These are phyloP conservation scores for Camelina sativa DNA, from an alignment of 345 rosid genomes.

Conservation along the genomic window DNA sequence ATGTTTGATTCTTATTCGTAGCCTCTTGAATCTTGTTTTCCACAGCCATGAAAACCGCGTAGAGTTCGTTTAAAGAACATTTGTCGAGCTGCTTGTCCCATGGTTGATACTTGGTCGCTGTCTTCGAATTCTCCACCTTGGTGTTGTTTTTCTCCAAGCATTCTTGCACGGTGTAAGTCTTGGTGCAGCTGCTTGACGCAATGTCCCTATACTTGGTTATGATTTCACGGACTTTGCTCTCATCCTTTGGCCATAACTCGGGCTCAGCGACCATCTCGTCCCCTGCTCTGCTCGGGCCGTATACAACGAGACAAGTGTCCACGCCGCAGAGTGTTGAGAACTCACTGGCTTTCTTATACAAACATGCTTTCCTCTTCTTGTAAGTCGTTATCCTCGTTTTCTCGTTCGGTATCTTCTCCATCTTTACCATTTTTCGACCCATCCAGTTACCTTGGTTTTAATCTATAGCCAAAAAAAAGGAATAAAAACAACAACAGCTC, in stretches of 20 bases:
- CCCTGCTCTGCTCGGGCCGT: slow-evolving; percentile 42
- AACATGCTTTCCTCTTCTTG: slow-evolving; percentile 46
- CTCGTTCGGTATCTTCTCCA: slow-evolving; percentile 46
- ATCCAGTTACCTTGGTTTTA: slow-evolving; percentile 15
- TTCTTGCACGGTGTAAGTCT: slow-evolving; percentile 32
- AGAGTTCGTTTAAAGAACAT: slow-evolving; percentile 39
- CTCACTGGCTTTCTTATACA: slow-evolving; percentile 47
- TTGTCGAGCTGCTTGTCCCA: slow-evolving; percentile 39
- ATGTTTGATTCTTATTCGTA: slow-evolving; percentile 23
- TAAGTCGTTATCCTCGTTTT: slow-evolving; percentile 47
- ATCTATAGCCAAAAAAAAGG: neutral
- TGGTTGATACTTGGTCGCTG: slow-evolving; percentile 22
- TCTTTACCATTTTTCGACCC: slow-evolving; percentile 47
- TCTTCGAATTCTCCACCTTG: slow-evolving; percentile 23
- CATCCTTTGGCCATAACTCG: slow-evolving; percentile 44
- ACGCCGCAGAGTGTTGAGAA: slow-evolving; percentile 51
- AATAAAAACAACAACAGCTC: neutral
- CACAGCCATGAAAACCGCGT: slow-evolving; percentile 14
- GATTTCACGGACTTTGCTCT: slow-evolving; percentile 36
- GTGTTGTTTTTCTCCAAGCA: slow-evolving; percentile 31
- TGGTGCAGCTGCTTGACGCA: slow-evolving; percentile 33
- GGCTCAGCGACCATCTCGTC: slow-evolving; percentile 33
- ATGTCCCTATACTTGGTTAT: slow-evolving; percentile 43
- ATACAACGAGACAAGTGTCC: slow-evolving; percentile 48
- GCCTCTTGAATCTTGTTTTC: slow-evolving; percentile 43